Conservation (phyloP, 2,329 filamentous ascomycete species). For the Exophiala viscosa region DNA sequence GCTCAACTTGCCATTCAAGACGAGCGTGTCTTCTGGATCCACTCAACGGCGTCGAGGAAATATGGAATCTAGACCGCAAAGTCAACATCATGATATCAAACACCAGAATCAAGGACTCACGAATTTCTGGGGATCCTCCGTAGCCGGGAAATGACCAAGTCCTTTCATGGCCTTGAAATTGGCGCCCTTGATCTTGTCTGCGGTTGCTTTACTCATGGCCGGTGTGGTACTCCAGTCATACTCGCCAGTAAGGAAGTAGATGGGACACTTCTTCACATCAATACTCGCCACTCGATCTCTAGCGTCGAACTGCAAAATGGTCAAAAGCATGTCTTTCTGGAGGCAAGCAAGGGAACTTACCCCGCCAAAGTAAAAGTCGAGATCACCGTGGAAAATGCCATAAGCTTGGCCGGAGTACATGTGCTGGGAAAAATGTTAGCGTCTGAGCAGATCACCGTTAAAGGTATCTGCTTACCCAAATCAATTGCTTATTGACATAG, state of each 20-base stretch:
- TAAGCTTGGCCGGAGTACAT: slow-evolving; percentile 49
- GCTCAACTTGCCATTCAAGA: background rate
- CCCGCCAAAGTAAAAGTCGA: slow-evolving; percentile 52
- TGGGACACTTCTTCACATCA: slow-evolving; percentile 48
- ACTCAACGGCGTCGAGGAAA: slow-evolving; percentile 18
- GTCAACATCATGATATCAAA: background rate
- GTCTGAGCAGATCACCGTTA: background rate
- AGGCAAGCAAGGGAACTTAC: no score
- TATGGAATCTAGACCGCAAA: slow-evolving; percentile 9
- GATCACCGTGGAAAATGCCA: slow-evolving; percentile 51
- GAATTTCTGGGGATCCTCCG: slow-evolving; percentile 42
- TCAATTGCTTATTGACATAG: slow-evolving; percentile 43
- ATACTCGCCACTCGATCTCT: slow-evolving; percentile 43
- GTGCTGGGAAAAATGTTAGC: slow-evolving; percentile 32
- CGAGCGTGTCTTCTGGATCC: slow-evolving; percentile 18
- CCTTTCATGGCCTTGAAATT: slow-evolving; percentile 45
- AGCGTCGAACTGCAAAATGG: slow-evolving; percentile 39
- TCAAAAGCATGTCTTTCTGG: no score
- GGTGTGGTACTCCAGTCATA: slow-evolving; percentile 14
- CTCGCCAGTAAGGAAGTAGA: slow-evolving; percentile 49
- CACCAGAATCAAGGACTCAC: slow-evolving; percentile 22
- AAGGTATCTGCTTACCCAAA: slow-evolving; percentile 34
- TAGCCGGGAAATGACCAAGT: slow-evolving; percentile 48
- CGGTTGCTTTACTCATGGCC: slow-evolving; percentile 45
- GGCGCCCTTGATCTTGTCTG: slow-evolving; percentile 46